Conservation (phyloP, 371 early-diverging fungal species). For the Rhizopus microsporus region DNA sequence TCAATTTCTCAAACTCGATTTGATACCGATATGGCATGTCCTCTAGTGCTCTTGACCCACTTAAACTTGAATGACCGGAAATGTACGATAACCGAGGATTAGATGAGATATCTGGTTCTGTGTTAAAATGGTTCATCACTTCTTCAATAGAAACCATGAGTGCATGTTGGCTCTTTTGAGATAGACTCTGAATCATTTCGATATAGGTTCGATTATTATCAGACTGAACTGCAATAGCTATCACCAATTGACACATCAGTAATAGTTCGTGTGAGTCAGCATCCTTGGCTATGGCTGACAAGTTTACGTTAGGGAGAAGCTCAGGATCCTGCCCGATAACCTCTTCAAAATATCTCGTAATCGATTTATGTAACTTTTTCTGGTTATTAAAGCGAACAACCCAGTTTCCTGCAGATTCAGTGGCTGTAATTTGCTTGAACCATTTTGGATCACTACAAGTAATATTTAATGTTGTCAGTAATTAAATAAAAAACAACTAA, state of each 20-base stretch:
- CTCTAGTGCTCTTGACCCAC: slow-evolving; percentile 26
- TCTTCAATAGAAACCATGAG: slow-evolving; percentile 92
- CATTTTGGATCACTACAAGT: slow-evolving; percentile 78
- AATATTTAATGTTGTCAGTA: not conserved
- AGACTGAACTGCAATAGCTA: slow-evolving; percentile 89
- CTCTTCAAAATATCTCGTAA: slow-evolving; percentile 87
- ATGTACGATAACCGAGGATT: slow-evolving; percentile 34
- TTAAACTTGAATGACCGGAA: slow-evolving; percentile 31
- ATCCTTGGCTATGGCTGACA: slow-evolving; percentile 85
- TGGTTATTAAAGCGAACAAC: slow-evolving; percentile 88
- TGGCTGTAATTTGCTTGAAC: slow-evolving; percentile 74
- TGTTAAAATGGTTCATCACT: slow-evolving; percentile 54
- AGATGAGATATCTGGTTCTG: slow-evolving; percentile 30
- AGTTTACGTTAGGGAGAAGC: slow-evolving; percentile 60
- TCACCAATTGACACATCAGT: slow-evolving; percentile 77
- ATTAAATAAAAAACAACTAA: not conserved
- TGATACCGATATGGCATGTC: slow-evolving; percentile 48
- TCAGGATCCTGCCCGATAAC: slow-evolving; percentile 69
- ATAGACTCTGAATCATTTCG: slow-evolving; percentile 81
- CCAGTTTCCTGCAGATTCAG: slow-evolving; percentile 85
- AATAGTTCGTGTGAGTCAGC: slow-evolving; percentile 71
- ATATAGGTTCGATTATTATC: slow-evolving; percentile 83
- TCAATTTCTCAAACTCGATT: slow-evolving; percentile 44
- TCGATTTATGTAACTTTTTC: slow-evolving; percentile 83
- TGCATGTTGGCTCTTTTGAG: slow-evolving; percentile 78